Evolutionary conservation across 2,329 filamentous ascomycete species (phyloP).

Genomic region (Hansfordia pulvinata): DNA sequence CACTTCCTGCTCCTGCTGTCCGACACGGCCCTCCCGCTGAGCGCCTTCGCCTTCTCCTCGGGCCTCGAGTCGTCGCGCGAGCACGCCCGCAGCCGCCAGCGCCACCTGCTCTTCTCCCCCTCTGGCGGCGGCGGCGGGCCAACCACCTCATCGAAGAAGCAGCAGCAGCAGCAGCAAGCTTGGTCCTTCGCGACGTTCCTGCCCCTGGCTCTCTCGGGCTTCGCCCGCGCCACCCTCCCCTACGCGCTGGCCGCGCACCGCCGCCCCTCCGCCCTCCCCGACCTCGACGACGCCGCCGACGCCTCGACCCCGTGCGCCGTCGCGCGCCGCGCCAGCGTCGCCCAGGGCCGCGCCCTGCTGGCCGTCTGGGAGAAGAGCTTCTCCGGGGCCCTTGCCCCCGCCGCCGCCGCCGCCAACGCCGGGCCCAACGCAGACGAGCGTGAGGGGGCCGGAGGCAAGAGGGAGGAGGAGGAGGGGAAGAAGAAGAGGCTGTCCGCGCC

Average conservation of each 20-base stretch:
- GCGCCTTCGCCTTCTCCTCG: constrained; percentile 78
- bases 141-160: constrained; percentile 2
- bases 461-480: background rate
- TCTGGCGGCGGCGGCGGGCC: constrained; percentile 4
- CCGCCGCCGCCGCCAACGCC: constrained; percentile 8
- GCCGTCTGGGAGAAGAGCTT: constrained; percentile 66
- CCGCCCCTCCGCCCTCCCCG: constrained; percentile 31
- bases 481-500: background rate
- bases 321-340: constrained; percentile 58
- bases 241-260: constrained; percentile 59
- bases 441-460: constrained; percentile 12
- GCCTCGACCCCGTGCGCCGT: constrained; percentile 70
- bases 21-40: constrained; percentile 69
- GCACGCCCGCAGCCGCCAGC: constrained; percentile 33
- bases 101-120: too few species aligned
- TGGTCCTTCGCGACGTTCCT: constrained; percentile 53
- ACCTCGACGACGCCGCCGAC: constrained; percentile 63
- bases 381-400: constrained; percentile 19
- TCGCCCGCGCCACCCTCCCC: constrained; percentile 59
- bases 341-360: constrained; percentile 63
- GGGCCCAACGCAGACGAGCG: constrained; percentile 4
- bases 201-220: constrained; percentile 53
- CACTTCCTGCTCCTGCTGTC: constrained; percentile 68
- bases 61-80: constrained; percentile 73
- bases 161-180: constrained; percentile 12